Evolutionary conservation across 1,284 basidiomycete genomes (phyloP), one percentile per base, ranked within the genome.

Genomic region (Malassezia sympodialis): DNA sequence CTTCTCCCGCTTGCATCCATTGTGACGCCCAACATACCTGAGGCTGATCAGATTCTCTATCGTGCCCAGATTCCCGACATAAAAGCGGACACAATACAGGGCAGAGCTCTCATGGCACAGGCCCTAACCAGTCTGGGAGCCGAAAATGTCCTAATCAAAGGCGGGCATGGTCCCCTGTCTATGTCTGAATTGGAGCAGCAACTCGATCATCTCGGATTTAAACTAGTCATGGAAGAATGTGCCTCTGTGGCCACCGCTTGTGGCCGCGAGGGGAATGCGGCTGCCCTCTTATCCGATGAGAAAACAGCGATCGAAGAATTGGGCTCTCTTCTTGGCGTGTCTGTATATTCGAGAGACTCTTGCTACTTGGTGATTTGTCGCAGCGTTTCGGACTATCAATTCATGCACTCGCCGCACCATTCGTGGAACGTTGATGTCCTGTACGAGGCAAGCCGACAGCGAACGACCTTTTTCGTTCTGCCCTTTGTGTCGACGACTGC

Each of bases 11-110:
- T 86, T 10, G 80, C 86, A 0, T 78, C 80, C 0, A 72, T 94
- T 31, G 79, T 96, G 37, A 96, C 91, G 0, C 91, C 90, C 0
- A 96, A 96, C 75, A 84, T 84, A 53, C 77, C 82, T 0, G 91
- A 96, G 73, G 67, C 87, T 0, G 82, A 84, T 59, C 79, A 87
- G 14, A 76, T 90, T 2, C 79, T 87, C 53, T 65, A 66, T 2
- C 65, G 11, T n/a, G 69, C 41, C 61, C 63, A 14, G 19, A 30
- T 39, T 39, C 19, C 19, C 12, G 23, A 31, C 26, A 21, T 27
- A 31, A 10, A 17, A 17, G 10, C 21, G 26, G 8, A 6, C 8
- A 42, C 26, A 5, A n/a, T 53, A 7, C 23, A n/a, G 21, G 50
- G 55, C 34, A 61, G 64, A 53, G 49, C 69, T 57, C 40, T 60